Conservation (phyloP, 352 stramenopile species). For the Globisporangium orthogonon region DNA sequence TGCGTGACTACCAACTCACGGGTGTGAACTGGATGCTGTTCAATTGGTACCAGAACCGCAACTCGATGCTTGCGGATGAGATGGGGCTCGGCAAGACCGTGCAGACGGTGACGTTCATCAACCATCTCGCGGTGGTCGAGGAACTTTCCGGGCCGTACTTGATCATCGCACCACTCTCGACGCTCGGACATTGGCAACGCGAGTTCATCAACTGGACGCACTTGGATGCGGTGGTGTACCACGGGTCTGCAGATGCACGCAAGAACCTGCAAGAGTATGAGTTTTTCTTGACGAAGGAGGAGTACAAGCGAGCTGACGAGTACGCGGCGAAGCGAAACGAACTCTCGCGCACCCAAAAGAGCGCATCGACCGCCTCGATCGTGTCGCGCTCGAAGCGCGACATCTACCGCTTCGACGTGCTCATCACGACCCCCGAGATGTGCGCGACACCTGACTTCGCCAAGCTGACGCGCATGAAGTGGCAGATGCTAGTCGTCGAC, state of each 20-base stretch:
- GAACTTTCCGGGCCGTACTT: constrained; percentile 94
- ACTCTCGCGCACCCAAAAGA: background rate
- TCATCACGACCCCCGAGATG: constrained; percentile 99
- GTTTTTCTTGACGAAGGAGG: constrained; percentile 82
- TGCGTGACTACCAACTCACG: constrained; percentile 99
- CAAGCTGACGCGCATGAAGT: constrained; percentile 91
- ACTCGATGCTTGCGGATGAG: constrained; percentile 99
- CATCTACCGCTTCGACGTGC: constrained; percentile 95
- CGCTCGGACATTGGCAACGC: constrained; percentile 97
- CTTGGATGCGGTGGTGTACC: constrained; percentile 98
- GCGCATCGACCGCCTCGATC: constrained; percentile 4
- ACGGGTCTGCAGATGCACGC: constrained; percentile 90
- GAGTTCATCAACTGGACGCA: constrained; percentile 95
- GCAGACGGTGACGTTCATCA: constrained; percentile 94
- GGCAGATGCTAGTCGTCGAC: constrained; percentile 97
- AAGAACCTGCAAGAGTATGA: constrained; percentile 93
- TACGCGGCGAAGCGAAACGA: constrained; percentile 14
- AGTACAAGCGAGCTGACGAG: constrained; percentile 31
- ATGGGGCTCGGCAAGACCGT: constrained; percentile 97
- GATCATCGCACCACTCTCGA: constrained; percentile 96
- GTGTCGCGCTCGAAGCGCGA: constrained; percentile 31
- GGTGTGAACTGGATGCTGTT: constrained; percentile 99
- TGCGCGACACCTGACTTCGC: constrained; percentile 91
- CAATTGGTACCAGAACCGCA: constrained; percentile 97
- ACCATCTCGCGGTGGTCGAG: constrained; percentile 95